These are phyloP conservation scores for Baffinella frigidus DNA, from an alignment of 208 protist species.

Conservation along the genomic window DNA sequence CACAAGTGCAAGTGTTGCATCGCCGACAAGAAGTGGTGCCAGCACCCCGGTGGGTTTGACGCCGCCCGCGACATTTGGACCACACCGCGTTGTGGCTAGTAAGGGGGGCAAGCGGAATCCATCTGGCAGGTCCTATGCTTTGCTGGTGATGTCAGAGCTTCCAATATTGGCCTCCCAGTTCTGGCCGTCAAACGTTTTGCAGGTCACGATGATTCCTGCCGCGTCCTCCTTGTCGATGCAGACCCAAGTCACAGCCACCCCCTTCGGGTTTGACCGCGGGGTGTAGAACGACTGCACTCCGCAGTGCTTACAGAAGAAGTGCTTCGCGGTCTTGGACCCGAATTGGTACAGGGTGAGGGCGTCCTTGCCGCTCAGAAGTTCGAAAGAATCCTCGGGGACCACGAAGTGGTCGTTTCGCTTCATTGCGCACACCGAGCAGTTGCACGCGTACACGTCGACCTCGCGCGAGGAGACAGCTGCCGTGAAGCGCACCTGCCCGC, in stretches of 20 bases:
- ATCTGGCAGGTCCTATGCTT: no score
- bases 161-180: conserved; percentile 25
- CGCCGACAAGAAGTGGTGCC: no score
- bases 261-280: neutral
- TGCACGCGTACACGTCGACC: neutral
- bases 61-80: no score
- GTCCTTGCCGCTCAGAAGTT: neutral
- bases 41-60: no score
- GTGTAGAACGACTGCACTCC: conserved; percentile 1
- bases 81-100: no score
- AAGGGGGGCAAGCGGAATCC: no score
- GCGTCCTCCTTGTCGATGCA: neutral
- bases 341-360: neutral
- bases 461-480: no score
- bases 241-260: neutral
- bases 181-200: neutral
- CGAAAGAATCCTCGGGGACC: neutral
- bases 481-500: neutral
- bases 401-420: conserved; percentile 29
- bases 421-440: conserved; percentile 3
- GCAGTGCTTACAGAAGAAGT: conserved; percentile 8
- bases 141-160: neutral
- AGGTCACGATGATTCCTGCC: neutral
- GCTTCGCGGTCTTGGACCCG: neutral
- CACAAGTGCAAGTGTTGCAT: no score